Conservation (phyloP, 2,329 filamentous ascomycete genomes). For the Cryphonectria naterciae region DNA sequence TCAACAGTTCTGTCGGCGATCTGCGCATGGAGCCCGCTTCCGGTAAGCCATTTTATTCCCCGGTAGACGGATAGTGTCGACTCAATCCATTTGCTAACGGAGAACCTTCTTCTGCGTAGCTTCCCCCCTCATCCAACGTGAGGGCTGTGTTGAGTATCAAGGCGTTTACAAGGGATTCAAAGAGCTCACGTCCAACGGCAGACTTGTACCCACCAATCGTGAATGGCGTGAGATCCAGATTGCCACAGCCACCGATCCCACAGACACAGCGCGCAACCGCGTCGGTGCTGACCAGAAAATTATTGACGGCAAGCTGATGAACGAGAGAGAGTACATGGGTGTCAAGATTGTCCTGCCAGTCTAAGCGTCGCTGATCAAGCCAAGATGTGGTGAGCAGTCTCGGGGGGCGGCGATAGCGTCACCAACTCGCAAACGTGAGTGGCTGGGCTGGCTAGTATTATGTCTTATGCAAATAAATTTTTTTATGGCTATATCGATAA, state of each 20-base stretch:
- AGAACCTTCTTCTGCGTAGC: slow-evolving; percentile 16
- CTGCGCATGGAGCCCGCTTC: slow-evolving; percentile 46
- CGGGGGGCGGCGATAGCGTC: no score
- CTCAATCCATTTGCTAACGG: background rate
- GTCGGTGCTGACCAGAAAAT: slow-evolving; percentile 47
- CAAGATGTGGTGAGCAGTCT: no score
- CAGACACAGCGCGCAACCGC: slow-evolving; percentile 45
- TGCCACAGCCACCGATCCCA: slow-evolving; percentile 46
- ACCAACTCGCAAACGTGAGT: background rate
- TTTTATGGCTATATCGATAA: no score
- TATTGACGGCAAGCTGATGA: slow-evolving; percentile 50
- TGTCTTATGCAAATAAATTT: no score
- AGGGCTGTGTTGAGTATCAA: slow-evolving; percentile 49
- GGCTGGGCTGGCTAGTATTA: background rate
- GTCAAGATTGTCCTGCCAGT: slow-evolving; percentile 50
- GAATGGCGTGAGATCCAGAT: slow-evolving; percentile 57
- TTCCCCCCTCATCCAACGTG: slow-evolving; percentile 38
- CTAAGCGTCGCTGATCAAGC: slow-evolving; percentile 29
- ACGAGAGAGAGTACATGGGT: slow-evolving; percentile 51
- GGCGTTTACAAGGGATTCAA: slow-evolving; percentile 52
- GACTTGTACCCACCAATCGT: slow-evolving; percentile 48
- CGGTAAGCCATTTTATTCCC: slow-evolving; percentile 8
- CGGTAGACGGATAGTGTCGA: background rate
- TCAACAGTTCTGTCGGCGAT: slow-evolving; percentile 51
- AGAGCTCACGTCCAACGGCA: slow-evolving; percentile 43